Base-by-base conservation (phyloP, 2,329 filamentous ascomycete genomes). In the Trichoderma sp. region DNA sequence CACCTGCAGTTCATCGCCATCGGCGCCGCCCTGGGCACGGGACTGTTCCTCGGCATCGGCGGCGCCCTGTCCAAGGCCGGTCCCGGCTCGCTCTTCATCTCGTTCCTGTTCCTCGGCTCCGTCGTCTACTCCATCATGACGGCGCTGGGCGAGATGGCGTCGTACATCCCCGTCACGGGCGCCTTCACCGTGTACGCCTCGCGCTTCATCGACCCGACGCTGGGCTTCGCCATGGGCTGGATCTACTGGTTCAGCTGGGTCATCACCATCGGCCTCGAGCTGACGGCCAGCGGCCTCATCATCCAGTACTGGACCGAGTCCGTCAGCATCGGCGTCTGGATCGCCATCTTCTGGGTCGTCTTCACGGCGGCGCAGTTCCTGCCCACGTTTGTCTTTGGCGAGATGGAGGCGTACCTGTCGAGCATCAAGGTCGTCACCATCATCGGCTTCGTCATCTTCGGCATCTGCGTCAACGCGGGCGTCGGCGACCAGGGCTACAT, bases 191-290 rank as follows among this genome's bases (percentile, higher is more conserved):
- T 88, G 48, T 94, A 93, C 71, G 90, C 90, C 24, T 83, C 87
- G 45, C 88, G 91, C 19, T 92, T 94, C 71, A 83, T 92, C 68
- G 88, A 91, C 72, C 87, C 86, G 12, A 88, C 87, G 64, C 79
- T 92, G 55, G 90, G 89, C 7, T 93, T 93, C 71, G 83, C 90
- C 21, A 90, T 93, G 83, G 90, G 91, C 21, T 93, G 90, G 90
- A 88, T 91, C 66, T 93, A 93, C 77, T 93, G 89, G 88, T 92
- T 92, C 73, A 88, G 84, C 44, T 93, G 88, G 89, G 82, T 87
- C 19, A 86, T 89, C 65, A 92, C 90, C 0, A 90, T 86, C 69
- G 89, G 89, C 0, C 83, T 92, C 9, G 90, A 93, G 73, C 80
- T 93, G 45, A 90, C 87, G 0, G 88, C 89, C 0, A 87, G 89